These are phyloP conservation scores for Ilyonectria sp. DNA, from an alignment of 2,329 filamentous ascomycete genomes.

Conservation along the genomic window DNA sequence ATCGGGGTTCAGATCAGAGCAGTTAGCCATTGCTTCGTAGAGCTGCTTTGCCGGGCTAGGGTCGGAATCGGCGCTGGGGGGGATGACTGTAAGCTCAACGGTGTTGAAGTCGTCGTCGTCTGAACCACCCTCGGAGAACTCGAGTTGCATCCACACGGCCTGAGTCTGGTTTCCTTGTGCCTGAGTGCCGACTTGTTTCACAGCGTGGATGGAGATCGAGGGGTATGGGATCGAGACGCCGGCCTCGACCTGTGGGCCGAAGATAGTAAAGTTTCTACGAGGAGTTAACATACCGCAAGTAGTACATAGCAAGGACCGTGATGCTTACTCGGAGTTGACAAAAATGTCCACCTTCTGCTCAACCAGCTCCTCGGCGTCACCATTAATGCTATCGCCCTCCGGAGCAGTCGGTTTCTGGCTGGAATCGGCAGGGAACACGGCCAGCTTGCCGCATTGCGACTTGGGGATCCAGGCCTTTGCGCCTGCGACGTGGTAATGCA, in stretches of 20 bases:
- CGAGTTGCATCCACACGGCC: slow-evolving; percentile 78
- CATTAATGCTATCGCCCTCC: slow-evolving; percentile 42
- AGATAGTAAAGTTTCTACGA: slow-evolving; percentile 70
- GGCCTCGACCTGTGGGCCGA: slow-evolving; percentile 68
- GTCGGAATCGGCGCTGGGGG: slow-evolving; percentile 52
- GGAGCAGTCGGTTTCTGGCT: slow-evolving; percentile 48
- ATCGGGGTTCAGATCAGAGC: slow-evolving; percentile 84
- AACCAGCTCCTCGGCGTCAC: slow-evolving; percentile 55
- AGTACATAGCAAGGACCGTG: background rate
- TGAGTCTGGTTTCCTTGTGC: slow-evolving; percentile 57
- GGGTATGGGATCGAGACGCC: slow-evolving; percentile 83
- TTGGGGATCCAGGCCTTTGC: slow-evolving; percentile 72
- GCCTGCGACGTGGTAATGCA: slow-evolving; percentile 73
- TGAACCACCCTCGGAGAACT: slow-evolving; percentile 71
- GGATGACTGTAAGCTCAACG: slow-evolving; percentile 78
- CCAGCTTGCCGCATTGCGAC: slow-evolving; percentile 68
- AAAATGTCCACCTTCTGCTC: slow-evolving; percentile 70
- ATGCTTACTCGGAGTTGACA: slow-evolving; percentile 70
- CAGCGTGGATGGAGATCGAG: slow-evolving; percentile 81
- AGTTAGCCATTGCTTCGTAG: slow-evolving; percentile 80
- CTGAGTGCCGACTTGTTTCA: slow-evolving; percentile 69
- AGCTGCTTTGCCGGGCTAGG: slow-evolving; percentile 58
- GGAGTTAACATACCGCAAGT: slow-evolving; percentile 6
- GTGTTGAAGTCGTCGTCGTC: slow-evolving; percentile 76
- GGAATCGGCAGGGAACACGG: slow-evolving; percentile 64